Conservation (phyloP, 2,329 filamentous ascomycete genomes). For the Calonectria pseudoreteaudii region DNA sequence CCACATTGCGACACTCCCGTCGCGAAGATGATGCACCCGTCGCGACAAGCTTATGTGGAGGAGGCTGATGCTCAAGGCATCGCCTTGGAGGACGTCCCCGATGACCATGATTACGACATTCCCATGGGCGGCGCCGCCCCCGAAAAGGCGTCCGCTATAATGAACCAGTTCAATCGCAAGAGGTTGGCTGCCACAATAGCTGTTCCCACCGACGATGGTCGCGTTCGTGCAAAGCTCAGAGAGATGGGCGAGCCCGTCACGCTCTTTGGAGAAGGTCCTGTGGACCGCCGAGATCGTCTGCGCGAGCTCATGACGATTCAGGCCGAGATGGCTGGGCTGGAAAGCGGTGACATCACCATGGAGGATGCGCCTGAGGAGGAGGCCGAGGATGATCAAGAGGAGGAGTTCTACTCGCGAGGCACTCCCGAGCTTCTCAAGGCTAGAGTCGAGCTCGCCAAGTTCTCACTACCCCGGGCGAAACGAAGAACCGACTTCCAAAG, state of each 20-base stretch:
- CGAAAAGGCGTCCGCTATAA: constrained; percentile 86
- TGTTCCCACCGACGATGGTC: constrained; percentile 92
- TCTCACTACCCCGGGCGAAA: constrained; percentile 85
- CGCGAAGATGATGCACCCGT: constrained; percentile 79
- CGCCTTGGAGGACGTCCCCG: constrained; percentile 63
- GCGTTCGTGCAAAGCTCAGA: constrained; percentile 83
- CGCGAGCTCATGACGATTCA: constrained; percentile 83
- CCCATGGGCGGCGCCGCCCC: constrained; percentile 72
- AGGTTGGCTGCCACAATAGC: constrained; percentile 87
- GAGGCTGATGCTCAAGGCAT: constrained; percentile 71
- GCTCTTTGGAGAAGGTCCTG: constrained; percentile 89
- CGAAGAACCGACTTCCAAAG: constrained; percentile 82
- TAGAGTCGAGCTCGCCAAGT: constrained; percentile 82
- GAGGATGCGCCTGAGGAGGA: constrained; percentile 70
- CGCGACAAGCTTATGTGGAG: constrained; percentile 94
- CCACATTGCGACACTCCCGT: neutral
- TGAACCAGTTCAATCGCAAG: constrained; percentile 92
- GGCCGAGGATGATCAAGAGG: constrained; percentile 79
- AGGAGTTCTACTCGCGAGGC: constrained; percentile 96
- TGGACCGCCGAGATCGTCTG: constrained; percentile 87
- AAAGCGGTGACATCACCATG: constrained; percentile 71
- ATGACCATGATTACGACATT: constrained; percentile 88
- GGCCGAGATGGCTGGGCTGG: constrained; percentile 69
- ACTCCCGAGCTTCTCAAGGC: constrained; percentile 79
- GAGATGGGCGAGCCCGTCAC: constrained; percentile 95